A percentile compares a stretch with the other conserved stretches of the same genome.
phyloP scores from a whole-genome alignment of 73 alveolate species.

The Paramecium octaurelia region DNA sequence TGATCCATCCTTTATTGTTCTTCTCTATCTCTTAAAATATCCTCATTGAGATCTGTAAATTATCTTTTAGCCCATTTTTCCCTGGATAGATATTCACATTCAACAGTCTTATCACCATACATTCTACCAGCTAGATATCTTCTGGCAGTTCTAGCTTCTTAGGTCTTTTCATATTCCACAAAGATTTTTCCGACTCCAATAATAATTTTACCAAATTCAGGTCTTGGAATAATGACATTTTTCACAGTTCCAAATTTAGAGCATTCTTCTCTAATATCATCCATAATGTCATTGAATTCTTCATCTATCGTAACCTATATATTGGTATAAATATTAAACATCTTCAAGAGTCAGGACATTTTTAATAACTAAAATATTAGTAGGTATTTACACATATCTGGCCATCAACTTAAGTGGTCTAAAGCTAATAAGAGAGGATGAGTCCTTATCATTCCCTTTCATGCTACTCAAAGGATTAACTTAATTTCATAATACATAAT shows the following conservation, averaged over 20 bases:
- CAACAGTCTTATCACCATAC: conserved; percentile 53
- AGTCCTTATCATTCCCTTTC: background rate
- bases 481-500: background rate
- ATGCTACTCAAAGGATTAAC: conserved; percentile 26
- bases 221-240: conserved; percentile 69
- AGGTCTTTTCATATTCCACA: conserved; percentile 52
- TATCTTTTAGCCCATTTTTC: conserved; percentile 42
- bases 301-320: conserved; percentile 60
- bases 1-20: conserved; percentile 1
- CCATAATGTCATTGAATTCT: conserved; percentile 61
- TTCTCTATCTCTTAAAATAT: conserved; percentile 30
- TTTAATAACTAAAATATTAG: conserved; percentile 52
- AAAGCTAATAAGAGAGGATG: background rate
- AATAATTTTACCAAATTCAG: conserved; percentile 18
- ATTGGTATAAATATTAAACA: background rate
- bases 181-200: conserved; percentile 49
- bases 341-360: conserved; percentile 52
- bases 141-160: conserved; percentile 64
- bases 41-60: conserved; percentile 41
- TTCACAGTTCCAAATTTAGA: conserved; percentile 74
- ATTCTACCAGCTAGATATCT: conserved; percentile 57
- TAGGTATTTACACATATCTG: conserved; percentile 63
- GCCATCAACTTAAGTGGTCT: background rate
- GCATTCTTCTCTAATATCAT: conserved; percentile 73
- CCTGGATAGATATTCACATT: conserved; percentile 30